Percentiles rank a stretch among this genome's conserved stretches.
phyloP scores from a whole-genome alignment of 257 asterid species.

The Voacanga thouarsii region DNA sequence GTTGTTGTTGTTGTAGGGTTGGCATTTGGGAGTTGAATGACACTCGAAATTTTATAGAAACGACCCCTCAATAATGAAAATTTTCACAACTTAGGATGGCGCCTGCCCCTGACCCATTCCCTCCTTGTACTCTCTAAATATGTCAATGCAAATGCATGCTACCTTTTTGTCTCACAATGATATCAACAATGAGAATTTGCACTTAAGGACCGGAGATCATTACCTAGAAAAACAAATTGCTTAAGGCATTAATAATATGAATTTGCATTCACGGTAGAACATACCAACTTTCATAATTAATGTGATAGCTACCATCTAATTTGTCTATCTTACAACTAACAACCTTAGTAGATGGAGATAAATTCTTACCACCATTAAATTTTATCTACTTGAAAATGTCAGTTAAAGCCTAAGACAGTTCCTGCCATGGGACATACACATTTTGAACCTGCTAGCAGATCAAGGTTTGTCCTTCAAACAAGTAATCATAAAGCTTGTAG shows the following conservation, averaged over 20 bases:
- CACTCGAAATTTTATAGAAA: neutral
- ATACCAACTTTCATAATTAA: neutral
- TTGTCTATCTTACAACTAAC: neutral
- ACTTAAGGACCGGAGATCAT: neutral
- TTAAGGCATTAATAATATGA: neutral
- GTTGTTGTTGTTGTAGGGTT: too few species aligned
- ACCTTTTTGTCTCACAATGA: neutral
- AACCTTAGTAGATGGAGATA: neutral
- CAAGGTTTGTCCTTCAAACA: neutral
- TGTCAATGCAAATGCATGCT: too few species aligned
- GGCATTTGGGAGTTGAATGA: neutral
- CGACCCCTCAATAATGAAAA: neutral
- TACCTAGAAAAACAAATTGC: neutral
- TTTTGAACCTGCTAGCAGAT: neutral
- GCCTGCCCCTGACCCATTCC: neutral
- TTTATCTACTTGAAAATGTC: neutral
- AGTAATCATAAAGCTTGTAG: neutral
- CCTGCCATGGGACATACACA: neutral
- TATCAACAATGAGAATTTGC: neutral
- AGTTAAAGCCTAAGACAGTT: neutral
- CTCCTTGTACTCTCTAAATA: neutral
- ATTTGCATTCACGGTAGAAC: neutral
- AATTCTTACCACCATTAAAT: neutral
- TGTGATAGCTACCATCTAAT: neutral
- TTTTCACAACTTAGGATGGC: neutral